phyloP scores from a whole-genome alignment of 2,329 filamentous ascomycete species.

The Phaeoacremonium minimum region DNA sequence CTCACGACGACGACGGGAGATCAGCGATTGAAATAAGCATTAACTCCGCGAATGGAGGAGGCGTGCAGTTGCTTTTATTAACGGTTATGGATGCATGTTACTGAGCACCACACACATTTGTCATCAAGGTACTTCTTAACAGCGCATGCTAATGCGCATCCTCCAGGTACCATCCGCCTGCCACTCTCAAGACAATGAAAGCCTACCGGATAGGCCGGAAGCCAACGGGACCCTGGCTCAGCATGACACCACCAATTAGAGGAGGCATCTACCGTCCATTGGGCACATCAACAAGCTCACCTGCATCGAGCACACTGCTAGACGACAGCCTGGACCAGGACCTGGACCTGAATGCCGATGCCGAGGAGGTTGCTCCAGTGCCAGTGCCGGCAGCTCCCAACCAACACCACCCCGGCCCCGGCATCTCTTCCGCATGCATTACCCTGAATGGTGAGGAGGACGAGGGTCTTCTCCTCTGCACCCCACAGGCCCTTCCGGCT shows the following conservation, averaged over 20 bases:
- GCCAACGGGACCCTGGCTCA: constrained; percentile 49
- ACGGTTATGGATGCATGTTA: no score
- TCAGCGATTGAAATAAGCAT: not conserved
- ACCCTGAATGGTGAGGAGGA: no score
- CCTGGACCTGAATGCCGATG: no score
- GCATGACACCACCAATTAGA: constrained; percentile 53
- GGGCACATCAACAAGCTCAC: constrained; percentile 2
- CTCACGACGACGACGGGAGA: not conserved
- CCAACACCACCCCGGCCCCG: no score
- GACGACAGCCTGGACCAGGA: not conserved
- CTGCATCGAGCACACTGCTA: not conserved
- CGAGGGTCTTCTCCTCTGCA: no score
- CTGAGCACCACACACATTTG: no score
- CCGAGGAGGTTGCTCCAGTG: no score
- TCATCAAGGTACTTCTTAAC: constrained; percentile 2
- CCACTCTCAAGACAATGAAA: constrained; percentile 52
- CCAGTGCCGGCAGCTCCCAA: no score
- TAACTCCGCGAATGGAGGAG: not conserved
- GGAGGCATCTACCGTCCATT: not conserved
- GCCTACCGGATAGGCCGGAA: constrained; percentile 56
- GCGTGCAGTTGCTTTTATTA: not conserved
- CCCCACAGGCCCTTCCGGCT: no score
- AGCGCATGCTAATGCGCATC: constrained; percentile 18
- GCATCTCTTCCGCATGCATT: no score
- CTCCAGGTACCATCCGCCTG: constrained; percentile 51